Base-by-base conservation (phyloP, 2,329 filamentous ascomycete species). In the Hypoxylon sp. region DNA sequence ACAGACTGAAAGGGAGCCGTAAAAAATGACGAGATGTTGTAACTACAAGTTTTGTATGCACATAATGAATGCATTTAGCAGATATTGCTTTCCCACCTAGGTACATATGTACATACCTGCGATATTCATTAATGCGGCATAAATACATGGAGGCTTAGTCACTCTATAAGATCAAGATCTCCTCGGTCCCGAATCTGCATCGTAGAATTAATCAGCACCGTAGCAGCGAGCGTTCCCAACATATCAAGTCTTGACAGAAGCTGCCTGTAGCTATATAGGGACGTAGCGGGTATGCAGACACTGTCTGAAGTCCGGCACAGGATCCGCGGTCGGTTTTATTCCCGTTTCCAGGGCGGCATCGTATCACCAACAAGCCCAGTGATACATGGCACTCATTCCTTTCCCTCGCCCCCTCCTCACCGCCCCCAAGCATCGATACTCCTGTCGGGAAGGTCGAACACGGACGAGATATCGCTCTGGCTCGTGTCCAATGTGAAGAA, bases 301-400 rank as follows among this genome's bases (percentile, higher is more conserved):
- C n/a, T n/a, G n/a, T n/a, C n/a, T n/a, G n/a, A n/a, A n/a, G n/a
- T n/a, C n/a, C n/a, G n/a, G n/a, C n/a, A n/a, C n/a, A n/a, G n/a
- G n/a, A n/a, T n/a, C n/a, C 31, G 17, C 20, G 31, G 17, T 26
- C 20, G 24, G 41, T 47, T 18, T 47, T 31, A 35, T 49, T 38
- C 40, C 43, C 33, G 40, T 51, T 27, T 48, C 40, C 46, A 52
- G 35, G 45, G 20, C 21, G 55, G 42, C 40, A 54, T 52, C 51
- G 58, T 64, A 46, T 46, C 46, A 63, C 55, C 55, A 4, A 60
- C 47, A 60, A 57, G 50, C 26, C 59, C 57, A 61, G 62, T 49
- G 55, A 51, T 57, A 66, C 61, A 62, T 65, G 55, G 64, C 48
- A 61, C 31, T 13, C 31, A 7, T 35, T 35, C 15, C 9, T 33